Percentiles rank a stretch among this genome's conserved stretches.
These are phyloP conservation scores for Spergularia marina DNA, from an alignment of 148 eudicot genomes.

Conservation along the genomic window DNA sequence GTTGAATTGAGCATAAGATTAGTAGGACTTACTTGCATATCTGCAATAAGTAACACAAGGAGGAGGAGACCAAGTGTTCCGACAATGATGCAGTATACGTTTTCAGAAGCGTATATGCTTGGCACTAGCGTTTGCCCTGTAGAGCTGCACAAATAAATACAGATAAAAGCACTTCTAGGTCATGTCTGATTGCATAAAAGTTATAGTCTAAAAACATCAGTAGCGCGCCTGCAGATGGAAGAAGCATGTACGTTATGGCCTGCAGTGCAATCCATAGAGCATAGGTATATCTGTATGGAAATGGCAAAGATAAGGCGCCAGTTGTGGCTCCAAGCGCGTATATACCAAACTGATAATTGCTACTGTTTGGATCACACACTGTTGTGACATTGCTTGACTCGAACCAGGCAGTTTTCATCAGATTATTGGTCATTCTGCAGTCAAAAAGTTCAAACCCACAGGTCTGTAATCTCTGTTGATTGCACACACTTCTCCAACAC, in stretches of 20 bases:
- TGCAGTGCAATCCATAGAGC: slow-evolving; percentile 70
- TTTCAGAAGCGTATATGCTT: slow-evolving; percentile 55
- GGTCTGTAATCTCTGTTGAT: slow-evolving; percentile 10
- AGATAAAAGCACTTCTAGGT: too few species aligned
- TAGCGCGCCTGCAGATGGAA: not conserved
- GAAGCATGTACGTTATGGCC: slow-evolving; percentile 42
- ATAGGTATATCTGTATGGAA: slow-evolving; percentile 46
- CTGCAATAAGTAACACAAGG: slow-evolving; percentile 57
- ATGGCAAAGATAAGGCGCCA: slow-evolving; percentile 35
- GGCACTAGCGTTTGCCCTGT: slow-evolving; percentile 59
- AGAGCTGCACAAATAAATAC: slow-evolving; percentile 35
- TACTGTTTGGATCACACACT: slow-evolving; percentile 31
- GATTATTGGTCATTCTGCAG: slow-evolving; percentile 23
- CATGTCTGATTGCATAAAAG: too few species aligned
- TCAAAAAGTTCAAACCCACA: slow-evolving; percentile 40
- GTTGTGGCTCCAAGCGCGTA: slow-evolving; percentile 31
- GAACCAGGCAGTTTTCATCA: slow-evolving; percentile 28
- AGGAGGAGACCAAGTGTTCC: slow-evolving; percentile 65
- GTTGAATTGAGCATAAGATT: too few species aligned
- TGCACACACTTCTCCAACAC: slow-evolving; percentile 50
- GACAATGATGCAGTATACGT: slow-evolving; percentile 42
- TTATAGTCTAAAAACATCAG: too few species aligned
- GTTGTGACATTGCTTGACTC: slow-evolving; percentile 37
- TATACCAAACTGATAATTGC: slow-evolving; percentile 47
- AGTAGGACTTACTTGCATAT: slow-evolving; percentile 62